phyloP scores from a whole-genome alignment of 2,329 filamentous ascomycete species.

The Grosmannia penicillata region DNA sequence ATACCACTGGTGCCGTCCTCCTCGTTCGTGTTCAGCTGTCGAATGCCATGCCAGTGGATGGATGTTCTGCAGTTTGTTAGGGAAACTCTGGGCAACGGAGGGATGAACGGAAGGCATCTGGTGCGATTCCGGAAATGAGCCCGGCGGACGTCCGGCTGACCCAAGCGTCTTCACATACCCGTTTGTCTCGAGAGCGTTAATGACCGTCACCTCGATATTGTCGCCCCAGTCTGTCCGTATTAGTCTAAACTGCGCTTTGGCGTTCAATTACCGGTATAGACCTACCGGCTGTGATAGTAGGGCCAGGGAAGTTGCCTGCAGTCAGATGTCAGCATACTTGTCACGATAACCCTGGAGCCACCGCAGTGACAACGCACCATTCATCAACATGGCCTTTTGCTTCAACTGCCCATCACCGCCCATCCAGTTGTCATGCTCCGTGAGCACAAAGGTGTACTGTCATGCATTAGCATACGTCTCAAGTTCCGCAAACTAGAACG shows the following conservation, averaged over 20 bases:
- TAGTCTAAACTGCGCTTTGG: too few species aligned
- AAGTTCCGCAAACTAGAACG: too few species aligned
- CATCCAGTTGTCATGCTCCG: constrained; percentile 9
- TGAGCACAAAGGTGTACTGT: constrained; percentile 10
- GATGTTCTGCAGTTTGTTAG: constrained; percentile 18
- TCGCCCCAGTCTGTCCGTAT: constrained; percentile 32
- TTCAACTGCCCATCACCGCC: constrained; percentile 10
- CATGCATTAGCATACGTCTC: not conserved
- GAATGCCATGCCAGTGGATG: constrained; percentile 33
- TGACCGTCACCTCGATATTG: constrained; percentile 40
- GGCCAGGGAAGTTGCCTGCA: constrained; percentile 5
- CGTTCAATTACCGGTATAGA: too few species aligned
- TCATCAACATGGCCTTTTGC: constrained; percentile 12
- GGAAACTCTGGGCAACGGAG: not conserved
- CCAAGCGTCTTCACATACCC: constrained; percentile 13
- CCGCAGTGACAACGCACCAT: constrained; percentile 9
- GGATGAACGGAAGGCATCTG: too few species aligned
- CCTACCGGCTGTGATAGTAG: constrained; percentile 4
- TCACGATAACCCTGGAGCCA: too few species aligned
- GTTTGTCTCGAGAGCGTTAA: constrained; percentile 42
- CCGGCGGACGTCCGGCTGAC: not conserved
- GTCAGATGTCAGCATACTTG: not conserved
- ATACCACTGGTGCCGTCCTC: constrained; percentile 30
- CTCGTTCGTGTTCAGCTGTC: constrained; percentile 26
- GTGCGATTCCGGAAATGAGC: too few species aligned